A percentile compares a stretch with the other conserved stretches of the same genome.
Evolutionary conservation across 2,329 filamentous ascomycete species (phyloP).

Genomic region (Xylariaceae sp.): DNA sequence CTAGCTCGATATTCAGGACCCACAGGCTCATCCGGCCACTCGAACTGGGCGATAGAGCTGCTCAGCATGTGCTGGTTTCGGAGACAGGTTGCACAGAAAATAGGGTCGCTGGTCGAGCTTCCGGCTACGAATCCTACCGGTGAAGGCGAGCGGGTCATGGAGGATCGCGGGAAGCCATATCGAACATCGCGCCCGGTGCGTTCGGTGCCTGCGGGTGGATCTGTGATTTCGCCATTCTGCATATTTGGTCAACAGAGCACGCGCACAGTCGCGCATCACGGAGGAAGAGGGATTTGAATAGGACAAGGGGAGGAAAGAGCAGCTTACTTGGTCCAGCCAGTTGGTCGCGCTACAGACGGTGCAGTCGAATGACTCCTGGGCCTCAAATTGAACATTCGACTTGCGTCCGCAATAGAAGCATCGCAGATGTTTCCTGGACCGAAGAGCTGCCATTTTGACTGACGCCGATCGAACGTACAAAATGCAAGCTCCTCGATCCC

Average conservation of each 20-base stretch:
- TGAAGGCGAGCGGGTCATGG: constrained; percentile 26
- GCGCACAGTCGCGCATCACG: constrained; percentile 1
- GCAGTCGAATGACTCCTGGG: constrained; percentile 64
- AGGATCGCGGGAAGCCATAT: constrained; percentile 43
- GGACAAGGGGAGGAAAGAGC: not conserved
- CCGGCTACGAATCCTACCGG: constrained; percentile 32
- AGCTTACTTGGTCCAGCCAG: constrained; percentile 73
- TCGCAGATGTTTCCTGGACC: constrained; percentile 39
- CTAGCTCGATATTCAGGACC: constrained; percentile 65
- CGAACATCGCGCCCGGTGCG: constrained; percentile 39
- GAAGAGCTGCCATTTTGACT: constrained; percentile 28
- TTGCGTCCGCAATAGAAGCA: constrained; percentile 83
- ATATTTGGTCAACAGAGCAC: constrained; percentile 18
- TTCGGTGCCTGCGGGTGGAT: constrained; percentile 66
- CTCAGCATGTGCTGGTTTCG: constrained; percentile 85
- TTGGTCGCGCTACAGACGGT: constrained; percentile 79
- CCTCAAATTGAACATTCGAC: constrained; percentile 55
- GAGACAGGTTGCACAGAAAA: constrained; percentile 71
- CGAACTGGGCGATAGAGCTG: constrained; percentile 71
- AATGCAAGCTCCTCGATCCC: constrained; percentile 5
- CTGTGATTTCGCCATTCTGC: constrained; percentile 81
- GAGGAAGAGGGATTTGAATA: not conserved
- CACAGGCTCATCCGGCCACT: constrained; percentile 58
- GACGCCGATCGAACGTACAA: constrained; percentile 5
- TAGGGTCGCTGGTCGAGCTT: constrained; percentile 32